phyloP scores from a whole-genome alignment of 1,139 yeast species.

The Yamadazyma dendronema region DNA sequence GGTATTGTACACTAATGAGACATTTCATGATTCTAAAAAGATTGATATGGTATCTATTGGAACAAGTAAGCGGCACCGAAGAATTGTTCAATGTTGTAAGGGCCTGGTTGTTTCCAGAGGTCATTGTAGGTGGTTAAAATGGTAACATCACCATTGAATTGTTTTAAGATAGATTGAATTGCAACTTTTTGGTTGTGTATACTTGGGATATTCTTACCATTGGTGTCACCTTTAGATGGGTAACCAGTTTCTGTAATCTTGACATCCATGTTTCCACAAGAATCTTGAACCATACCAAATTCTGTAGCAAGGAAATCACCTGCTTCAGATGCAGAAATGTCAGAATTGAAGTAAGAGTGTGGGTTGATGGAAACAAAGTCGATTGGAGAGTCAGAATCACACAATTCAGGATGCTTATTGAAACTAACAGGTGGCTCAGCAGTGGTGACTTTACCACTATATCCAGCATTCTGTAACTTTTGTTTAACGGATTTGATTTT shows the following conservation, averaged over 20 bases:
- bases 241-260: constrained; percentile 85
- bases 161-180: constrained; percentile 55
- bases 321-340: constrained; percentile 60
- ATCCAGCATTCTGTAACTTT: constrained; percentile 64
- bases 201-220: constrained; percentile 75
- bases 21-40: neutral
- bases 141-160: constrained; percentile 59
- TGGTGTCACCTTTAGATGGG: constrained; percentile 69
- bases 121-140: constrained; percentile 78
- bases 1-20: constrained; percentile 6
- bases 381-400: constrained; percentile 57
- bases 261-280: constrained; percentile 51
- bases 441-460: constrained; percentile 72
- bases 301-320: constrained; percentile 74
- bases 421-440: constrained; percentile 86
- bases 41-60: constrained; percentile 10
- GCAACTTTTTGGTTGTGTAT: constrained; percentile 70
- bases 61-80: constrained; percentile 66
- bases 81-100: constrained; percentile 78
- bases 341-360: constrained; percentile 77
- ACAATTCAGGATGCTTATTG: constrained; percentile 60
- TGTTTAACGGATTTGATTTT: constrained; percentile 66
- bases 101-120: constrained; percentile 86
- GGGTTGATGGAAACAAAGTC: constrained; percentile 85
- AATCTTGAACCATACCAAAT: constrained; percentile 47